Base-by-base conservation (phyloP, 2,329 filamentous ascomycete genomes). In the Sarocladium brachiariae region DNA sequence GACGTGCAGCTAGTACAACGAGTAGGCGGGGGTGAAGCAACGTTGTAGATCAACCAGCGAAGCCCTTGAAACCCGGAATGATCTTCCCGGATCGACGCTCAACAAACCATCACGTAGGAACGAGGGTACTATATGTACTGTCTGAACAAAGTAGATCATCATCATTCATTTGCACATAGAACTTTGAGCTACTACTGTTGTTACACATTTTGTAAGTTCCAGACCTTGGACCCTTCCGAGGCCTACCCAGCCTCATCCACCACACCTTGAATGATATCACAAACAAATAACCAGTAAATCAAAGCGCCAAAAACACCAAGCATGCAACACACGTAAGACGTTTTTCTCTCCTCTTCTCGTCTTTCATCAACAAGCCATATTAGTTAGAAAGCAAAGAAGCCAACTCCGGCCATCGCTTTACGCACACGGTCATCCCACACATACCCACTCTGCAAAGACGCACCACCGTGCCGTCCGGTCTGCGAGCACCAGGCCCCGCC, bases 361-460 rank as follows among this genome's bases (percentile, higher is more conserved):
- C 39, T 14, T 4, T 13, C 39, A n/a, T 13, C 21, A 13, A 25
- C 39, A 45, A n/a, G n/a, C n/a, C n/a, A n/a, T n/a, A n/a, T n/a
- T n/a, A n/a, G n/a, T n/a, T n/a, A n/a, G n/a, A n/a, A n/a, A n/a
- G n/a, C 10, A 14, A 7, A 16, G n/a, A 16, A 16, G 33, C 33
- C 33, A 35, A 16, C 10, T 24, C 16, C 50, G 18, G n/a, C n/a
- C n/a, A n/a, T n/a, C n/a, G n/a, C n/a, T n/a, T n/a, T 49, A 21
- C 24, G 39, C 49, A 19, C 21, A 16, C 25, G 23, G 43, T 57
- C 53, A 69, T 45, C 67, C 66, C 49, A 70, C 66, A 61, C 84
- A 87, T 54, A 80, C 73, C 89, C 89, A 95, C 71, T 95, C 88
- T 0, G 87, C 87, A 74, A 93, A 93, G n/a, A 95, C 89, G 62